Conservation (phyloP, 495 filamentous ascomycete genomes). For the Geoglossum glabrum region DNA sequence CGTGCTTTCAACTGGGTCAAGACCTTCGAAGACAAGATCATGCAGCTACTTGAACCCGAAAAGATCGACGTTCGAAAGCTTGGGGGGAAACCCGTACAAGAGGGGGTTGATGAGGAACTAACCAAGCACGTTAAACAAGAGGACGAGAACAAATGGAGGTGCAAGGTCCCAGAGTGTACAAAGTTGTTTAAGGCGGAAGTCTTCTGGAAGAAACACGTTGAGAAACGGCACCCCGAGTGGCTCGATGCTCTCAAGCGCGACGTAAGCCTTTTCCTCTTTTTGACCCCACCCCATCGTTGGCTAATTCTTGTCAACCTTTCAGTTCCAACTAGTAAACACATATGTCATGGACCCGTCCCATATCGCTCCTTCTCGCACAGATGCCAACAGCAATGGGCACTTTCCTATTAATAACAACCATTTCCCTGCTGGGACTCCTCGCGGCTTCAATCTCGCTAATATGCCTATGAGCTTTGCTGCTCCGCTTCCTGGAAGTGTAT, state of each 20-base stretch:
- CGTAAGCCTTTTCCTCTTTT: conserved; percentile 32
- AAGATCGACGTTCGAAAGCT: conserved; percentile 69
- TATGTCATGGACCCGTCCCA: conserved; percentile 89
- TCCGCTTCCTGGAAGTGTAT: conserved; percentile 19
- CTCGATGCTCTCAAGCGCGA: conserved; percentile 58
- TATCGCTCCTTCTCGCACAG: conserved; percentile 75
- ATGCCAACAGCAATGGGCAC: conserved; percentile 95
- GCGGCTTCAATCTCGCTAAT: conserved; percentile 72
- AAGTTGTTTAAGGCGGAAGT: conserved; percentile 93
- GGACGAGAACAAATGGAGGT: conserved; percentile 87
- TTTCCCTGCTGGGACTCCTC: conserved; percentile 62
- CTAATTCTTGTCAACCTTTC: background rate
- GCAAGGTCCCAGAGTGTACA: conserved; percentile 84
- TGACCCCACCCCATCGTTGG: background rate
- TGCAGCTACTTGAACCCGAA: conserved; percentile 79
- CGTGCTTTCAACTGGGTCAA: conserved; percentile 98
- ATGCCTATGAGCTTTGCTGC: conserved; percentile 27
- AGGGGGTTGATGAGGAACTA: conserved; percentile 72
- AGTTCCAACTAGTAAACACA: conserved; percentile 76
- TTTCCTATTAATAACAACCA: conserved; percentile 62
- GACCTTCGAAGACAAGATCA: conserved; percentile 91
- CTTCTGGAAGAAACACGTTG: conserved; percentile 96
- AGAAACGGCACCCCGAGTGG: conserved; percentile 89
- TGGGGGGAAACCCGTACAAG: conserved; percentile 70
- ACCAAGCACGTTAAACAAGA: conserved; percentile 84